phyloP scores from a whole-genome alignment of 2,329 filamentous ascomycete genomes.

The Chaetomium strumarium region DNA sequence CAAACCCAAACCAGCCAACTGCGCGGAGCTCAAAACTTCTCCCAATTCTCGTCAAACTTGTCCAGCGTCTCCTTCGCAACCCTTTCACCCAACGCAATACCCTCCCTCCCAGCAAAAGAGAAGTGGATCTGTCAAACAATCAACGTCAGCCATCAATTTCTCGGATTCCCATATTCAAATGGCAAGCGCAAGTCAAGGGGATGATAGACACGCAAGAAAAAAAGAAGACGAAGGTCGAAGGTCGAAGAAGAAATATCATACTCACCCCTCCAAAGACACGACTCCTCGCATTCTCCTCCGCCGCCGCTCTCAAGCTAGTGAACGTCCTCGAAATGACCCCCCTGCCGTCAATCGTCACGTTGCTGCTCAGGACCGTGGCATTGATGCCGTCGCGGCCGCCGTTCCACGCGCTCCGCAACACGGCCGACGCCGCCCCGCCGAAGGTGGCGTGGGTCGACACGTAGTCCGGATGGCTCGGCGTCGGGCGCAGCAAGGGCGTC shows the following conservation, averaged over 20 bases:
- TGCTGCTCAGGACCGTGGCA: neutral
- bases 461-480: constrained; percentile 22
- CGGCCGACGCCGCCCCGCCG: constrained; percentile 17
- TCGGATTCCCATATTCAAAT: too few relatives aligned
- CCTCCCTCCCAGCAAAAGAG: constrained; percentile 16
- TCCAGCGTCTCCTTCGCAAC: constrained; percentile 20
- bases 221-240: too few relatives aligned
- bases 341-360: neutral
- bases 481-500: constrained; percentile 19
- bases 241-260: neutral
- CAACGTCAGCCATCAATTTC: neutral
- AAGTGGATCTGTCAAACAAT: constrained; percentile 19
- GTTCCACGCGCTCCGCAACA: constrained; percentile 17
- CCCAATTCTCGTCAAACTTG: constrained; percentile 21
- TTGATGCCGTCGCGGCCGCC: constrained; percentile 1
- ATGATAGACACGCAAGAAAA: neutral
- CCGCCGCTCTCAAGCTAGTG: constrained; percentile 14
- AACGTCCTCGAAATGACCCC: constrained; percentile 17
- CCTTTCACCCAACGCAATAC: constrained; percentile 15
- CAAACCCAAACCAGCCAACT: too few relatives aligned
- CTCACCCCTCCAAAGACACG: constrained; percentile 21
- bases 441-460: constrained; percentile 22
- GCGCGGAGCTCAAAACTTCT: constrained; percentile 18
- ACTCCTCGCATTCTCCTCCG: constrained; percentile 19
- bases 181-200: neutral